Evolutionary conservation across 768 basidiomycete species (phyloP).

Genomic region (Boletus vinaceobasis): DNA sequence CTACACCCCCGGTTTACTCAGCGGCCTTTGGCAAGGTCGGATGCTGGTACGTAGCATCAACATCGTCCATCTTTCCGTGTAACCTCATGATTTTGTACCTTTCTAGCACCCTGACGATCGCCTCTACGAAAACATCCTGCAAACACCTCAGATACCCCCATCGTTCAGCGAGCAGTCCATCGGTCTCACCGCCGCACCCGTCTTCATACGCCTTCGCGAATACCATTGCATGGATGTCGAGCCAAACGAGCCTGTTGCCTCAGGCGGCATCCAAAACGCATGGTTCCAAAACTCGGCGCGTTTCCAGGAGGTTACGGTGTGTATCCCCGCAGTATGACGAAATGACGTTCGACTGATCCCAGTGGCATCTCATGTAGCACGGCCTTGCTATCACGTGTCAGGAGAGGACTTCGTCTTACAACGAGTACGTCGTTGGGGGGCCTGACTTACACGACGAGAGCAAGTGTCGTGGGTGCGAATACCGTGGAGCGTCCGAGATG

Average conservation of each 20-base stretch:
- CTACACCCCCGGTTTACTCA: conserved; percentile 51
- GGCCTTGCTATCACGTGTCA: conserved; percentile 22
- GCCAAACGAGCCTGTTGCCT: conserved; percentile 32
- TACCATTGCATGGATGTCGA: conserved; percentile 42
- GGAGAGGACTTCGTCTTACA: conserved; percentile 35
- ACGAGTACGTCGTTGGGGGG: conserved; percentile 37
- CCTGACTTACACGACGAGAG: conserved; percentile 42
- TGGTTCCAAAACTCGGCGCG: conserved; percentile 34
- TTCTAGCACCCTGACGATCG: conserved; percentile 20
- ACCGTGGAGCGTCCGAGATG: conserved; percentile 29
- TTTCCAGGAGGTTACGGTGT: conserved; percentile 21
- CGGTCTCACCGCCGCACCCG: conserved; percentile 42
- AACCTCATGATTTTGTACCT: background rate
- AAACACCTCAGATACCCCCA: conserved; percentile 20
- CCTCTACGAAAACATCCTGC: conserved; percentile 19
- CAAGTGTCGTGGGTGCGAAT: conserved; percentile 33
- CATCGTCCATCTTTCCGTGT: background rate
- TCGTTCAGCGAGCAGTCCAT: conserved; percentile 35
- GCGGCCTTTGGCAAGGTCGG: conserved; percentile 61
- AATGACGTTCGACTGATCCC: conserved; percentile 2
- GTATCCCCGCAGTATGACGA: conserved; percentile 7
- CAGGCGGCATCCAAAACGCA: conserved; percentile 40
- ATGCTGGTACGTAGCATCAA: conserved; percentile 48
- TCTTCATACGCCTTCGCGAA: conserved; percentile 60
- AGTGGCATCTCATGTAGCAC: conserved; percentile 11